These are phyloP conservation scores for Mycena crocata DNA, from an alignment of 768 basidiomycete genomes.

Conservation along the genomic window DNA sequence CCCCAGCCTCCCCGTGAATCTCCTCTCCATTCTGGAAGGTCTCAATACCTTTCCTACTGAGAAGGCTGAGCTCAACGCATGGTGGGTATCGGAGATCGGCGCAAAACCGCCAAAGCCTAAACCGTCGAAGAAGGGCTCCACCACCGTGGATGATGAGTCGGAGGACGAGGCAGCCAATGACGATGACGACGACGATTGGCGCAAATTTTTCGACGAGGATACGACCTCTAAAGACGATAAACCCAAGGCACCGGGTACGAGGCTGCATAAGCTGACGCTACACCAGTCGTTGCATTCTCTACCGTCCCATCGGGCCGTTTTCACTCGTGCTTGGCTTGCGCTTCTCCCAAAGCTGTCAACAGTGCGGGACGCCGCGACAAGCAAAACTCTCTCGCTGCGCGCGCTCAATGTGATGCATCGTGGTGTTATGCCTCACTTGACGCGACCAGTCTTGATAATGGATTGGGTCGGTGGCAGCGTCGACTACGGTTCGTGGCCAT, in stretches of 20 bases:
- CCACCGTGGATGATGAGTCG: constrained; percentile 42
- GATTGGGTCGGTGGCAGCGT: constrained; percentile 91
- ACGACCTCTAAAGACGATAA: constrained; percentile 47
- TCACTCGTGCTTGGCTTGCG: constrained; percentile 84
- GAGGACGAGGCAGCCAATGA: constrained; percentile 51
- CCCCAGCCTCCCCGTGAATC: constrained; percentile 55
- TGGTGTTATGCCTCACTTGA: constrained; percentile 86
- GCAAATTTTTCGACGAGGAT: constrained; percentile 85
- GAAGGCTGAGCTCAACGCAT: constrained; percentile 73
- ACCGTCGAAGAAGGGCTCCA: constrained; percentile 49
- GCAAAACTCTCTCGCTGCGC: constrained; percentile 59
- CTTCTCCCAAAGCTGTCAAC: constrained; percentile 71
- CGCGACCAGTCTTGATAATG: constrained; percentile 83
- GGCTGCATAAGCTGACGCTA: constrained; percentile 74
- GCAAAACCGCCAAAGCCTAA: constrained; percentile 65
- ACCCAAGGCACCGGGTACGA: constrained; percentile 51
- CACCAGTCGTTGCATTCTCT: constrained; percentile 85
- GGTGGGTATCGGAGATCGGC: constrained; percentile 83
- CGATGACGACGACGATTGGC: constrained; percentile 73
- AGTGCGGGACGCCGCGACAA: constrained; percentile 48
- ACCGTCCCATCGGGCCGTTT: constrained; percentile 81
- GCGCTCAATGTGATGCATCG: constrained; percentile 85
- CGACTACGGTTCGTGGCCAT: constrained; percentile 70
- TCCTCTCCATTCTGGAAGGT: constrained; percentile 74
- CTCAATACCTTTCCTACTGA: constrained; percentile 82